Evolutionary conservation across 2,329 filamentous ascomycete species (phyloP).

Genomic region (Colletotrichum filicis): DNA sequence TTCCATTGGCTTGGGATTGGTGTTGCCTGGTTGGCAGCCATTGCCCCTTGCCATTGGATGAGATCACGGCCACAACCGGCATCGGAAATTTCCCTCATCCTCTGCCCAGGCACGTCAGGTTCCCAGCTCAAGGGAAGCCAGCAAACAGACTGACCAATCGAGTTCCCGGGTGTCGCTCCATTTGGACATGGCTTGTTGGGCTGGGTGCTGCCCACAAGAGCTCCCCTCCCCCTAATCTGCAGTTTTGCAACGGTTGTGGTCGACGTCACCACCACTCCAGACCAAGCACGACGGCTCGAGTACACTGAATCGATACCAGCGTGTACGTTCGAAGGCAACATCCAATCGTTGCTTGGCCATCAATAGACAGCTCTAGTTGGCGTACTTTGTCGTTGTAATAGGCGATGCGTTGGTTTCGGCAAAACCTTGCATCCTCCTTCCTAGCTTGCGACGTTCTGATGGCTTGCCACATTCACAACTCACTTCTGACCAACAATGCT

Average conservation of each 20-base stretch:
- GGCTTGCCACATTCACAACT: slow-evolving; percentile 26
- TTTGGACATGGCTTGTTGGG: not conserved
- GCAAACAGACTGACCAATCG: slow-evolving; percentile 14
- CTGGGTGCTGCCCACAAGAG: not conserved
- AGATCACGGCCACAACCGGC: slow-evolving; percentile 12
- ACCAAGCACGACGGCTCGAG: not conserved
- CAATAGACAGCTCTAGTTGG: not conserved
- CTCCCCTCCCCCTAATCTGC: not conserved
- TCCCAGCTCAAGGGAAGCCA: not conserved
- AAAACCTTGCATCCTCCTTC: too few relatives aligned
- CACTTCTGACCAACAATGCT: slow-evolving; percentile 8
- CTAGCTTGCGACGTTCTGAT: not conserved
- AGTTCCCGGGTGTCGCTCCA: not conserved
- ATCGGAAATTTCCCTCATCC: slow-evolving; percentile 30
- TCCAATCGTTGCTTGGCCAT: not conserved
- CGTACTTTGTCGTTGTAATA: not conserved
- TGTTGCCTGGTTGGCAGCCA: slow-evolving; percentile 6
- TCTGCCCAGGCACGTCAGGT: not conserved
- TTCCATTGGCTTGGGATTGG: slow-evolving; percentile 27
- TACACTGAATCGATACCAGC: not conserved
- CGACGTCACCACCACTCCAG: slow-evolving; percentile 8
- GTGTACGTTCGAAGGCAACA: not conserved
- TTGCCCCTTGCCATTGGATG: slow-evolving; percentile 10
- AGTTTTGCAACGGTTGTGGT: not conserved
- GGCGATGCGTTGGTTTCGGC: not conserved